Evolutionary conservation across 805 yeast genomes (phyloP).

Genomic region (Candida pseudoglaebosa): DNA sequence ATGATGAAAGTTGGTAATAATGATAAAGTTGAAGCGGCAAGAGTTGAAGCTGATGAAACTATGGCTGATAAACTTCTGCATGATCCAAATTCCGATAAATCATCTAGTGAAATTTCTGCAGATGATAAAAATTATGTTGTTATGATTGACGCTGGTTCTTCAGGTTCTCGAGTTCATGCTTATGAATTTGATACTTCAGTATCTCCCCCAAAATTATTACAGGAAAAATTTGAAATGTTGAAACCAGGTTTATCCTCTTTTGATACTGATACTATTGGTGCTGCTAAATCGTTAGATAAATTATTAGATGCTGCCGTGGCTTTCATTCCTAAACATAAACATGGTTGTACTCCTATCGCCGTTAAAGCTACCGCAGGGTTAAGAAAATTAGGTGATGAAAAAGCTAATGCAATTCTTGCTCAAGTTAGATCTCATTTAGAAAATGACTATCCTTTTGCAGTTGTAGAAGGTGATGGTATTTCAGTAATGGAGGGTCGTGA

Average conservation of each 20-base stretch:
- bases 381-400: slow-evolving; percentile 75
- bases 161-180: slow-evolving; percentile 94
- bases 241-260: slow-evolving; percentile 90
- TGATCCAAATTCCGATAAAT: slow-evolving; percentile 2
- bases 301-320: slow-evolving; percentile 72
- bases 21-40: slow-evolving; percentile 3
- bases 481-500: slow-evolving; percentile 94
- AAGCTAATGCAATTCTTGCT: slow-evolving; percentile 63
- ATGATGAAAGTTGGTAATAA: slow-evolving; percentile 4
- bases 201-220: slow-evolving; percentile 74
- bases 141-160: slow-evolving; percentile 97
- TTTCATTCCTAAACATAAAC: slow-evolving; percentile 68
- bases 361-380: slow-evolving; percentile 98
- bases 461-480: slow-evolving; percentile 81
- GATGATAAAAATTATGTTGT: slow-evolving; percentile 65
- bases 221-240: slow-evolving; percentile 82
- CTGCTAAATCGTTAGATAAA: slow-evolving; percentile 87
- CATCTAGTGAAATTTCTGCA: not conserved
- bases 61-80: slow-evolving; percentile 11
- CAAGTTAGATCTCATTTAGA: slow-evolving; percentile 78
- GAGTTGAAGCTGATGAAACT: slow-evolving; percentile 12
- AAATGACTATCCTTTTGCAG: slow-evolving; percentile 84
- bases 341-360: slow-evolving; percentile 86
- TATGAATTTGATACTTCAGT: slow-evolving; percentile 86
- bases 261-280: slow-evolving; percentile 74